Evolutionary conservation across 2,329 filamentous ascomycete genomes (phyloP).

Genomic region (Fonsecaea nubica): DNA sequence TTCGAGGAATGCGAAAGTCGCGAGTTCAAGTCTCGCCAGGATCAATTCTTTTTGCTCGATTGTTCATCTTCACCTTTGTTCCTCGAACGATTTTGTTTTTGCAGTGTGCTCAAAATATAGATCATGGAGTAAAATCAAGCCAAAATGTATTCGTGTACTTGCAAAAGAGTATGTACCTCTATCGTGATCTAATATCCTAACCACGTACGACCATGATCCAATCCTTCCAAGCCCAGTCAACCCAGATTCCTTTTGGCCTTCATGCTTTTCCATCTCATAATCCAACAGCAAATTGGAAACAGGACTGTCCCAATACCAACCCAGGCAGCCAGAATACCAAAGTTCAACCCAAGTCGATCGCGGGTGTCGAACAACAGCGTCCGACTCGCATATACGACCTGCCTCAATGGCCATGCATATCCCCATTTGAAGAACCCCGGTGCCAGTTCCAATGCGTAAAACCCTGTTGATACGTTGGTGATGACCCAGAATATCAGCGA

Average conservation of each 20-base stretch:
- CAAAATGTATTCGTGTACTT: not conserved
- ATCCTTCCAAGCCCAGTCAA: not conserved
- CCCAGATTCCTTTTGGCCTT: not conserved
- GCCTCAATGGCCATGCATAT: slow-evolving; percentile 68
- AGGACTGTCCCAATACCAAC: slow-evolving; percentile 57
- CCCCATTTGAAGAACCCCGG: slow-evolving; percentile 67
- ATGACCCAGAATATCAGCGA: slow-evolving; percentile 74
- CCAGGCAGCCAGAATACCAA: slow-evolving; percentile 67
- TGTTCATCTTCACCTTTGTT: not conserved
- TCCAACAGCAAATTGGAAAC: slow-evolving; percentile 56
- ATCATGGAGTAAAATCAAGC: not conserved
- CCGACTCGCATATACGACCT: slow-evolving; percentile 65
- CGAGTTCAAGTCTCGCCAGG: slow-evolving; percentile 49
- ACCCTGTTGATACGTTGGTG: slow-evolving; percentile 66
- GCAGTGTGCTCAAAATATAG: no score
- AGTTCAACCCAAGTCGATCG: slow-evolving; percentile 61
- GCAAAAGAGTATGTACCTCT: not conserved
- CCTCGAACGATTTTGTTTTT: not conserved
- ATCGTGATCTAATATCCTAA: not conserved
- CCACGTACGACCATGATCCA: not conserved
- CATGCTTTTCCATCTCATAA: slow-evolving; percentile 2
- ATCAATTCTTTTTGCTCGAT: slow-evolving; percentile 29
- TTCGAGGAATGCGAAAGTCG: slow-evolving; percentile 49
- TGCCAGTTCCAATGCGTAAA: slow-evolving; percentile 66
- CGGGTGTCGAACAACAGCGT: slow-evolving; percentile 68